A percentile compares a stretch with the other conserved stretches of the same genome.
Evolutionary conservation across 495 filamentous ascomycete genomes (phyloP).

Genomic region (Penicillium ucsense): DNA sequence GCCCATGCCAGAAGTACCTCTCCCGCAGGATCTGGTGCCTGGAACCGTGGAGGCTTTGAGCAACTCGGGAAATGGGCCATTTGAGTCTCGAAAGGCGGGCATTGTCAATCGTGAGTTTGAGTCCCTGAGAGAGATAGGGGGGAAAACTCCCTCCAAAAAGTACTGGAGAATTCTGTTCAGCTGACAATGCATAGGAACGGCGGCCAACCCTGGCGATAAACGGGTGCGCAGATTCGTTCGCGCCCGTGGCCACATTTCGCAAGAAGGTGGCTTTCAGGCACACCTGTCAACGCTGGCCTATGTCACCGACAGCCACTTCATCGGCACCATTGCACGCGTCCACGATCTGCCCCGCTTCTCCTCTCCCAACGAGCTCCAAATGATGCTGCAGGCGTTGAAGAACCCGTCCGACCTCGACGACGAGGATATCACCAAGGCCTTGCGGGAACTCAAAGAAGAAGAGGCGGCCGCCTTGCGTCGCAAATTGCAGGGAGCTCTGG

Average conservation of each 20-base stretch:
- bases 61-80: constrained; percentile 29
- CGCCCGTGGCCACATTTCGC: constrained; percentile 61
- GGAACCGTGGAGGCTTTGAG: constrained; percentile 17
- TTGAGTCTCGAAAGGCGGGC: constrained; percentile 31
- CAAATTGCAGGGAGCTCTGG: constrained; percentile 27
- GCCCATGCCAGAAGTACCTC: constrained; percentile 19
- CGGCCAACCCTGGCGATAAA: constrained; percentile 50
- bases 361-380: constrained; percentile 27
- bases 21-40: constrained; percentile 16
- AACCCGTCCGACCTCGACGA: constrained; percentile 38
- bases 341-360: constrained; percentile 62
- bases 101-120: constrained; percentile 33
- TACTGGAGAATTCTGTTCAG: neutral
- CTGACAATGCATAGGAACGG: constrained; percentile 18
- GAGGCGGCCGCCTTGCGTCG: constrained; percentile 30
- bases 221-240: constrained; percentile 70
- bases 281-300: constrained; percentile 86
- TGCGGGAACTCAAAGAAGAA: constrained; percentile 36
- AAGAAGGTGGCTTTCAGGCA: constrained; percentile 61
- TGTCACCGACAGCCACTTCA: constrained; percentile 84
- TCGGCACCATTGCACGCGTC: constrained; percentile 72
- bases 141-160: neutral
- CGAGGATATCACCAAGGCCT: constrained; percentile 30
- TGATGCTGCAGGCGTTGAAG: constrained; percentile 31
- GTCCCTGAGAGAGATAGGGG: neutral